These are phyloP conservation scores for Prunus mira DNA, from an alignment of 306 rosid genomes.

Conservation along the genomic window DNA sequence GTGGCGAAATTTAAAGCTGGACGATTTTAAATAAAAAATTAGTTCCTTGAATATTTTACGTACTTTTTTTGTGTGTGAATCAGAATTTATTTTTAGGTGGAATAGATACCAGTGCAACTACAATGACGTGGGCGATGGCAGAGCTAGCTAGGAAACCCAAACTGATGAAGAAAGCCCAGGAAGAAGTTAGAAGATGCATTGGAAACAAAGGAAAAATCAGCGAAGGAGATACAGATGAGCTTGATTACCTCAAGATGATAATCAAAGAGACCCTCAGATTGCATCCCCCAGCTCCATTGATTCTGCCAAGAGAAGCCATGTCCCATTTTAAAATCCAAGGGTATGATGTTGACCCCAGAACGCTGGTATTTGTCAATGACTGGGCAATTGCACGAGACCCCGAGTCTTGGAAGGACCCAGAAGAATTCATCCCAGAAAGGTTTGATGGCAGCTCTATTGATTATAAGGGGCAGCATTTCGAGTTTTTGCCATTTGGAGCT, in stretches of 20 bases:
- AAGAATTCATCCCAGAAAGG: constrained; percentile 50
- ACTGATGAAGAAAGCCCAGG: constrained; percentile 38
- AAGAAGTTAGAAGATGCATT: constrained; percentile 30
- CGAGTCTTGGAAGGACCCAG: constrained; percentile 29
- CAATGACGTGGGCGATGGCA: constrained; percentile 38
- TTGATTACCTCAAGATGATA: constrained; percentile 40
- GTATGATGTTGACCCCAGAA: constrained; percentile 31
- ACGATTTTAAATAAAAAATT: too few relatives aligned
- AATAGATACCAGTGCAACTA: constrained; percentile 26
- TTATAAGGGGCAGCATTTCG: constrained; percentile 38
- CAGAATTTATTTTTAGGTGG: constrained; percentile 41
- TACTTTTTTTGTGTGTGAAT: too few relatives aligned
- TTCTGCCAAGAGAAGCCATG: constrained; percentile 43
- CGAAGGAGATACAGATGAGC: constrained; percentile 27
- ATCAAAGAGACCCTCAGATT: constrained; percentile 45
- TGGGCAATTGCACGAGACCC: constrained; percentile 46
- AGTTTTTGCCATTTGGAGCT: constrained; percentile 47
- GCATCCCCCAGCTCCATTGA: constrained; percentile 52
- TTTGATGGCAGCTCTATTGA: constrained; percentile 30
- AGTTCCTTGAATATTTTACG: too few relatives aligned
- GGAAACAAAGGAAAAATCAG: constrained; percentile 23
- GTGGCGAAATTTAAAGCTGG: too few relatives aligned
- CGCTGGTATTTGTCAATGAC: constrained; percentile 32
- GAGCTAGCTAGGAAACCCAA: constrained; percentile 33
- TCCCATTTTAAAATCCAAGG: constrained; percentile 24